phyloP scores from a whole-genome alignment of 2,329 filamentous ascomycete species.

The Colletotrichum lentis region DNA sequence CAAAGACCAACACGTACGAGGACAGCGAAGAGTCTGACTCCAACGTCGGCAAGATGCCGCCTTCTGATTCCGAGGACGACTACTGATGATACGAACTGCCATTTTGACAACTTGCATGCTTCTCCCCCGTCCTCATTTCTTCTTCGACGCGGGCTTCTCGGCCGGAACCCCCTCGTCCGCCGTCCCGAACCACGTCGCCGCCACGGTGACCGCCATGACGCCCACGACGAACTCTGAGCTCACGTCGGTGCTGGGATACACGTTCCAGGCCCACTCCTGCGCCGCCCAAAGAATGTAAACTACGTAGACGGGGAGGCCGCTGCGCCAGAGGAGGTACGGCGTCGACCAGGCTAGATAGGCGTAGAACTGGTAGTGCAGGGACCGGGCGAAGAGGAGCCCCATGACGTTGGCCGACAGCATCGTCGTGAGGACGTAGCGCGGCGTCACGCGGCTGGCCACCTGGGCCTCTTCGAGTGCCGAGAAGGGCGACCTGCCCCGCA shows the following conservation, averaged over 20 bases:
- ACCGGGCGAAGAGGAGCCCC: slow-evolving; percentile 85
- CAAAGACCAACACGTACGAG: slow-evolving; percentile 68
- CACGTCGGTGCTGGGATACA: slow-evolving; percentile 77
- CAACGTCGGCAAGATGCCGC: slow-evolving; percentile 84
- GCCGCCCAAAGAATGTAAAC: slow-evolving; percentile 75
- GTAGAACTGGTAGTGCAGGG: slow-evolving; percentile 95
- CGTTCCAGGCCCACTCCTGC: slow-evolving; percentile 95
- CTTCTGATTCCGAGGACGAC: slow-evolving; percentile 80
- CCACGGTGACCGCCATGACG: slow-evolving; percentile 72
- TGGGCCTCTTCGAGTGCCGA: slow-evolving; percentile 61
- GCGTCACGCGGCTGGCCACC: slow-evolving; percentile 68
- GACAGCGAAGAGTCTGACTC: slow-evolving; percentile 80
- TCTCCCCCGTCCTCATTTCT: slow-evolving; percentile 23
- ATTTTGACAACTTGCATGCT: slow-evolving; percentile 18
- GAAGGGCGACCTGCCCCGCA: slow-evolving; percentile 57
- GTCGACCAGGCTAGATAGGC: slow-evolving; percentile 90
- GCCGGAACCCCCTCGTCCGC: slow-evolving; percentile 49
- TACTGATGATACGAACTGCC: slow-evolving; percentile 29
- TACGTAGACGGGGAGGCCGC: slow-evolving; percentile 71
- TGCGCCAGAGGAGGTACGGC: slow-evolving; percentile 85
- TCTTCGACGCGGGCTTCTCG: slow-evolving; percentile 41
- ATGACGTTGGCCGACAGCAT: slow-evolving; percentile 79
- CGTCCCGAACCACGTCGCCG: slow-evolving; percentile 67
- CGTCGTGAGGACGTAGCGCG: slow-evolving; percentile 77
- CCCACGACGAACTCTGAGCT: slow-evolving; percentile 72